These are phyloP conservation scores for Ustilago loliicola DNA, from an alignment of 1,284 basidiomycete species.

Conservation along the genomic window DNA sequence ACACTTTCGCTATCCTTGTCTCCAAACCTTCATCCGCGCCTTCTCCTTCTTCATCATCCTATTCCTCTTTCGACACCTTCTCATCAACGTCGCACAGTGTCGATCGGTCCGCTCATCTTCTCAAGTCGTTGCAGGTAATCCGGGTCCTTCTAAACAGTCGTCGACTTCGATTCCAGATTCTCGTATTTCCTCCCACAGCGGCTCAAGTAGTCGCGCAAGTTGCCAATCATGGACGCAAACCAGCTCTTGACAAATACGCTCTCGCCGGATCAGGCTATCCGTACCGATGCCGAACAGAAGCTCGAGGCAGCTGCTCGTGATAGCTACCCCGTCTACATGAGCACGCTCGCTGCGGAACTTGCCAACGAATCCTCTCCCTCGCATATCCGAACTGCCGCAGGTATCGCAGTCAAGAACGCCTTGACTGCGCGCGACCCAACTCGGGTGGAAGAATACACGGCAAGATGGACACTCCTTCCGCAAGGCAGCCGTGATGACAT, in stretches of 20 bases:
- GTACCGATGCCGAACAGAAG: conserved; percentile 67
- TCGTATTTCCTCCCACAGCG: conserved; percentile 11
- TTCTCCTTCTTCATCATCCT: conserved; percentile 1
- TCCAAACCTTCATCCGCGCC: conserved; percentile 14
- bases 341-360: conserved; percentile 64
- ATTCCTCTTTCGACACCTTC: not conserved
- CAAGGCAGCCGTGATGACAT: conserved; percentile 81
- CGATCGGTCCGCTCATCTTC: not conserved
- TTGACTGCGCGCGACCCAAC: conserved; percentile 84
- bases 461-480: conserved; percentile 81
- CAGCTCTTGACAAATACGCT: conserved; percentile 69
- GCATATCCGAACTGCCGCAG: conserved; percentile 91
- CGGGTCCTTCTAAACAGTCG: not conserved
- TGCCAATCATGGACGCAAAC: conserved; percentile 65
- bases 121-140: not conserved
- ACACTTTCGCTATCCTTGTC: conserved; percentile 1
- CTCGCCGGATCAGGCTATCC: conserved; percentile 64
- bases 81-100: not conserved
- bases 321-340: conserved; percentile 67
- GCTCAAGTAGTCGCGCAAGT: conserved; percentile 14
- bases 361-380: conserved; percentile 68
- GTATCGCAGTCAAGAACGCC: conserved; percentile 96
- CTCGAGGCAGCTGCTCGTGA: conserved; percentile 67
- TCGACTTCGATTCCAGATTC: not conserved
- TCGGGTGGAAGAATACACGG: conserved; percentile 72